These are phyloP conservation scores for Penicillium sp. DNA, from an alignment of 2,329 filamentous ascomycete genomes.

Conservation along the genomic window DNA sequence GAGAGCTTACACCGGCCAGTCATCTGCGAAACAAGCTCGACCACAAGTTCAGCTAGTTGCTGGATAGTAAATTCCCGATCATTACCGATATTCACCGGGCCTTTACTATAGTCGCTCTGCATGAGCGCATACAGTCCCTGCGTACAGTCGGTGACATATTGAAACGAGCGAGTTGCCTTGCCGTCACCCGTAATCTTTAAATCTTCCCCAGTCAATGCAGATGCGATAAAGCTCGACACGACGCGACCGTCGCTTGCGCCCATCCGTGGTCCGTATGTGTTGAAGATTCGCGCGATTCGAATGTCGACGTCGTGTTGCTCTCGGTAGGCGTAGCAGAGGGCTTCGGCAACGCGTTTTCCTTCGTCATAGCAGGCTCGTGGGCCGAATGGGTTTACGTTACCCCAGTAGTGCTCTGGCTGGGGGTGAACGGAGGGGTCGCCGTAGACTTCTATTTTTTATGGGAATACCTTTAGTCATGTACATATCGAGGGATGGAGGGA, in stretches of 20 bases:
- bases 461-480: not conserved
- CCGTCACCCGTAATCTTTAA: constrained; percentile 34
- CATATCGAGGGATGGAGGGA: not conserved
- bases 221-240: constrained; percentile 35
- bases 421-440: constrained; percentile 34
- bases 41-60: constrained; percentile 29
- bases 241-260: constrained; percentile 32
- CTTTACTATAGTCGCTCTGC: constrained; percentile 26
- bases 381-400: constrained; percentile 46
- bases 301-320: constrained; percentile 30
- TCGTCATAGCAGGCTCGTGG: constrained; percentile 47
- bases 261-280: constrained; percentile 37
- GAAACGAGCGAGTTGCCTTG: constrained; percentile 33
- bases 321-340: constrained; percentile 37
- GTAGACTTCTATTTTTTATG: constrained; percentile 26
- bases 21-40: constrained; percentile 18
- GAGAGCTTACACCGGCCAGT: not conserved
- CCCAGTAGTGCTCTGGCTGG: constrained; percentile 36
- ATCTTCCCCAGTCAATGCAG: constrained; percentile 28
- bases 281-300: constrained; percentile 37
- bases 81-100: constrained; percentile 35
- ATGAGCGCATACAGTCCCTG: constrained; percentile 32
- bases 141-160: constrained; percentile 34
- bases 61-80: constrained; percentile 31
- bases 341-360: constrained; percentile 43